Percentiles rank a stretch among this genome's conserved stretches.
Evolutionary conservation across 352 stramenopile genomes (phyloP).

Genomic region (Globisporangium spiculum): DNA sequence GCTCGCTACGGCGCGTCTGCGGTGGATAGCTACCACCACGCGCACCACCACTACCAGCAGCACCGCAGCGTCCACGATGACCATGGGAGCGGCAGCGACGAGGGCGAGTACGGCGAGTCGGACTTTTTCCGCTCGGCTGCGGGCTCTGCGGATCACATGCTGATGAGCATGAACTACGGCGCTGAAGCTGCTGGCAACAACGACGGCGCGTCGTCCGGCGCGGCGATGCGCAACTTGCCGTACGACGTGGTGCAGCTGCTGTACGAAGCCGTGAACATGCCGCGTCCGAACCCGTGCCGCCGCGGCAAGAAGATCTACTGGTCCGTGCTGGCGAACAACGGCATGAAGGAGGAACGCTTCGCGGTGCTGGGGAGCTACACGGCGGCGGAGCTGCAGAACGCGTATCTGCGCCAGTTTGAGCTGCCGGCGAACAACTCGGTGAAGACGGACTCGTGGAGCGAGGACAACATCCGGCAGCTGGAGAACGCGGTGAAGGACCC

Average conservation of each 20-base stretch:
- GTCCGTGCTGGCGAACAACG: slow-evolving; percentile 62
- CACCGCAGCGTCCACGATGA: slow-evolving; percentile 3
- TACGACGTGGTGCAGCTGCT: slow-evolving; percentile 55
- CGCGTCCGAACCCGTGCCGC: slow-evolving; percentile 68
- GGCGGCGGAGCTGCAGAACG: slow-evolving; percentile 62
- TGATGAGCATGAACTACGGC: slow-evolving; percentile 29
- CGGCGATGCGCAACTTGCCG: slow-evolving; percentile 42
- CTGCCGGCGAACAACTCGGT: slow-evolving; percentile 37
- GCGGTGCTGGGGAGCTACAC: slow-evolving; percentile 55
- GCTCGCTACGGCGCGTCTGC: slow-evolving; percentile 3
- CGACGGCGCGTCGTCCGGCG: slow-evolving; percentile 23
- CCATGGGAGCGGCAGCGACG: slow-evolving; percentile 19
- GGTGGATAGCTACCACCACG: slow-evolving; percentile 13
- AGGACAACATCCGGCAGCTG: slow-evolving; percentile 68
- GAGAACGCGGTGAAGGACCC: slow-evolving; percentile 69
- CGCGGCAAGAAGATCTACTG: slow-evolving; percentile 76
- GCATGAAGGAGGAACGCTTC: slow-evolving; percentile 68
- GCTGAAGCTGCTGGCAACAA: slow-evolving; percentile 8
- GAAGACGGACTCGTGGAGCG: slow-evolving; percentile 65
- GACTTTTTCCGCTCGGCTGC: slow-evolving; percentile 16
- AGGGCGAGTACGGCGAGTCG: slow-evolving; percentile 12
- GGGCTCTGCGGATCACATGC: slow-evolving; percentile 20
- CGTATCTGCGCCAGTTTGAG: slow-evolving; percentile 67
- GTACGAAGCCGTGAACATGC: slow-evolving; percentile 72
- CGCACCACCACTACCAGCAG: slow-evolving; percentile 10